Evolutionary conservation across 2,329 filamentous ascomycete species (phyloP), one percentile per base, ranked within the genome.

Genomic region (Clarireedia monteithiana): DNA sequence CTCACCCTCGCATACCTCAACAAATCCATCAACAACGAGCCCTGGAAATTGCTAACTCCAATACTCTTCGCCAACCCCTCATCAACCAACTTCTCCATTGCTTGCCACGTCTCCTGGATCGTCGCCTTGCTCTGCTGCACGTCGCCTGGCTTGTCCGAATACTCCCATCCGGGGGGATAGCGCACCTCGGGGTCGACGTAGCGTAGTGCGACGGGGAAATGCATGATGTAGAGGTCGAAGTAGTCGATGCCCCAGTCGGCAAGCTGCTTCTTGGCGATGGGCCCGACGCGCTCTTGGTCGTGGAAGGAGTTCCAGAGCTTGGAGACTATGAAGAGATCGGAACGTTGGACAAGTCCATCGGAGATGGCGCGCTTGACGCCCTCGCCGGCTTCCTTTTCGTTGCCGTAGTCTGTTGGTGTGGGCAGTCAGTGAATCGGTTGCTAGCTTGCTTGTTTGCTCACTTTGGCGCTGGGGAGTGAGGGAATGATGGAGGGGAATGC

Each of bases 231-330:
- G 63, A 95, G 82, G 72, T 95, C 90, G 72, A 95, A 91, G 78
- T 95, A 95, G 67, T 91, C 89, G 59, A 95, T 71, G 60, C 86
- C 85, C 84, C 88, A 92, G 77, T 92, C 88, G 63, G 83, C 80
- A 60, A 91, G 83, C 74, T 91, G 88, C 69, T 85, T 85, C 72
- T 82, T 82, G 72, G 77, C 80, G 69, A 94, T 90, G 57, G 84
- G 84, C 73, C 86, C 83, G 60, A 92, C 88, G 65, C 81, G 80
- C 64, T 92, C 85, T 65, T 78, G 79, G 67, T 92, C 86, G 77
- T 95, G 89, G 82, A 91, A 95, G 63, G 85, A 85, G 77, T 92
- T 91, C 90, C 91, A 95, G 57, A 96, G 85, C 79, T 95, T 96
- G 73, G 86, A 90, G 62, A 91, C 88, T 69, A 96, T 84, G 82